These are phyloP conservation scores for Sanghuangporus sanghuang DNA, from an alignment of 1,284 basidiomycete species.

Conservation along the genomic window DNA sequence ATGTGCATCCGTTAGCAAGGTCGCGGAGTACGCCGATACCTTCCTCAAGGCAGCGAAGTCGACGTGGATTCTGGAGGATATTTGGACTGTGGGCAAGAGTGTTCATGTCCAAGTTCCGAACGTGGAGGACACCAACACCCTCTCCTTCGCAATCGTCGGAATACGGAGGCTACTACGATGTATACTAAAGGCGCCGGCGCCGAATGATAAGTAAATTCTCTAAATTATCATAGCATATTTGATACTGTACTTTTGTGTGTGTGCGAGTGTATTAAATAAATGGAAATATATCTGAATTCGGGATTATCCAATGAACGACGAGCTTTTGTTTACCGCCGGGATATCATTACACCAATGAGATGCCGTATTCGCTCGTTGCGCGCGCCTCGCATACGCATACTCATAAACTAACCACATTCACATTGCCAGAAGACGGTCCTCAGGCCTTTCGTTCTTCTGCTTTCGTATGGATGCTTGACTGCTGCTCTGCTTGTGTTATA, in stretches of 20 bases:
- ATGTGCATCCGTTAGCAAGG: conserved; percentile 5
- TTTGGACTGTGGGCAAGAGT: conserved; percentile 14
- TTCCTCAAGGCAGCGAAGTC: neutral
- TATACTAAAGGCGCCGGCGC: conserved; percentile 5
- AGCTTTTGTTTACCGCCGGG: too few species aligned
- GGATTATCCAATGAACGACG: neutral
- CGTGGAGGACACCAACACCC: conserved; percentile 5
- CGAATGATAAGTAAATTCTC: too few species aligned
- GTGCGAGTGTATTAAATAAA: neutral
- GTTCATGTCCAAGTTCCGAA: conserved; percentile 13
- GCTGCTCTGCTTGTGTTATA: neutral
- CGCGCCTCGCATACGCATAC: neutral
- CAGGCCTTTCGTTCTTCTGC: neutral
- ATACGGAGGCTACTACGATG: neutral
- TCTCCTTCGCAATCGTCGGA: neutral
- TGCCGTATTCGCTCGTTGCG: too few species aligned
- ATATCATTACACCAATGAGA: neutral
- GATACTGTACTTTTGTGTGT: neutral
- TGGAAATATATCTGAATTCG: neutral
- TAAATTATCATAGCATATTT: neutral
- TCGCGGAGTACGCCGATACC: conserved; percentile 15
- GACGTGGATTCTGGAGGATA: conserved; percentile 11
- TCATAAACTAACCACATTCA: neutral
- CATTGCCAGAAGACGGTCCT: neutral
- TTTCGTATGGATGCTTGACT: conserved; percentile 3